These are phyloP conservation scores for Fraxinus albicans DNA, from an alignment of 305 asterid genomes.

Conservation along the genomic window DNA sequence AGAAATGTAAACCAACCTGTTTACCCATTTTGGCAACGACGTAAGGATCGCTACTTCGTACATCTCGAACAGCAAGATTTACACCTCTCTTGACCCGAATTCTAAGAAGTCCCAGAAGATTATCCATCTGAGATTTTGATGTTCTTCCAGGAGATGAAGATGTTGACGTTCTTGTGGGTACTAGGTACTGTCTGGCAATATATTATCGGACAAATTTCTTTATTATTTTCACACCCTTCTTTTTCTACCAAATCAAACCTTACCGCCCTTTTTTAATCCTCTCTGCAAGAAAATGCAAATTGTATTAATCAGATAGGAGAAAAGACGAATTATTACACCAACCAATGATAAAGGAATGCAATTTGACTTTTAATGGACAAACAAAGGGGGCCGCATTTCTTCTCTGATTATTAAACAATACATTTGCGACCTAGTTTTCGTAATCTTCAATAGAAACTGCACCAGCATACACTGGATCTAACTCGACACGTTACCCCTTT, in stretches of 20 bases:
- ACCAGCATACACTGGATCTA: no score
- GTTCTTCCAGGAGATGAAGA: conserved; percentile 8
- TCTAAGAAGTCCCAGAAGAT: conserved; percentile 72
- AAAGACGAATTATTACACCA: not conserved
- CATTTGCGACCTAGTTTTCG: not conserved
- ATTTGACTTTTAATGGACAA: not conserved
- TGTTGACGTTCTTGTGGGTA: not conserved
- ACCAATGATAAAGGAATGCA: not conserved
- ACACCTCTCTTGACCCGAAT: conserved; percentile 72
- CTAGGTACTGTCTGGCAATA: not conserved
- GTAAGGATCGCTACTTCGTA: conserved; percentile 88
- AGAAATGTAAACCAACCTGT: conserved; percentile 45
- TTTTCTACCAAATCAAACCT: not conserved
- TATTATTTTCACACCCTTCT: not conserved
- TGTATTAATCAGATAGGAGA: not conserved
- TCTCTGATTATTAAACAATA: not conserved
- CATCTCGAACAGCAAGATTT: conserved; percentile 95
- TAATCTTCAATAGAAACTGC: no score
- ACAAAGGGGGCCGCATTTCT: not conserved
- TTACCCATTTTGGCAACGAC: conserved; percentile 65
- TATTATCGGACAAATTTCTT: not conserved
- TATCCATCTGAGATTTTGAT: conserved; percentile 43
- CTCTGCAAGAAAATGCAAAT: not conserved
- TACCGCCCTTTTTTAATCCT: no score
- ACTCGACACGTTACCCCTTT: no score